Evolutionary conservation across 2,329 filamentous ascomycete genomes (phyloP).

Genomic region (Talaromyces sp.): DNA sequence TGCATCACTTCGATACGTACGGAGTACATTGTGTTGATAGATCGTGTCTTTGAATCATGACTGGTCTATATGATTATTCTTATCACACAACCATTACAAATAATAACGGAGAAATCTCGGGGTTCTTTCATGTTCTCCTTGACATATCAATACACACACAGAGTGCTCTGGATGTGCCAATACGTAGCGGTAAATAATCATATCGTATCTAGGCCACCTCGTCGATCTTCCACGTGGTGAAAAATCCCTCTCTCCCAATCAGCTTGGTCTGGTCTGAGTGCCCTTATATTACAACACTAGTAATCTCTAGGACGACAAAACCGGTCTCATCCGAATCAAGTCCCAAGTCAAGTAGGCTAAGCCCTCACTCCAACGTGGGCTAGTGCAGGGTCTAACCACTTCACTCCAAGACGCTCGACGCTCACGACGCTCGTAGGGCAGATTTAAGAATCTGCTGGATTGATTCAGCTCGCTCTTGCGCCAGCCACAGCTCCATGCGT

Average conservation of each 20-base stretch:
- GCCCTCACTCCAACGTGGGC: not conserved
- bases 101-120: not conserved
- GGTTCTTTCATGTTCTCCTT: not conserved
- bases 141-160: not conserved
- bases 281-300: not conserved
- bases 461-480: constrained; percentile 38
- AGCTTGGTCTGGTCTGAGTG: constrained; percentile 13
- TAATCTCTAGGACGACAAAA: not conserved
- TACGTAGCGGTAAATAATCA: not conserved
- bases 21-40: not conserved
- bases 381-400: not conserved
- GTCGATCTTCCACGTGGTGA: constrained; percentile 22
- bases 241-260: not conserved
- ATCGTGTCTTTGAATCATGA: not conserved
- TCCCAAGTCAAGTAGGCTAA: not conserved
- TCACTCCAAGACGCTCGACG: not conserved
- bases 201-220: not conserved
- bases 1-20: not conserved
- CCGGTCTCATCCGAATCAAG: not conserved
- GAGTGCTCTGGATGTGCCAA: no score
- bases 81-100: not conserved
- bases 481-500: constrained; percentile 34
- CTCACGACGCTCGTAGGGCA: constrained; percentile 23
- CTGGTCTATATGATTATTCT: not conserved
- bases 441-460: constrained; percentile 35